Evolutionary conservation across 140 eudicot genomes (phyloP), one percentile per base, ranked within the genome.

Genomic region (Anethum foeniculum): DNA sequence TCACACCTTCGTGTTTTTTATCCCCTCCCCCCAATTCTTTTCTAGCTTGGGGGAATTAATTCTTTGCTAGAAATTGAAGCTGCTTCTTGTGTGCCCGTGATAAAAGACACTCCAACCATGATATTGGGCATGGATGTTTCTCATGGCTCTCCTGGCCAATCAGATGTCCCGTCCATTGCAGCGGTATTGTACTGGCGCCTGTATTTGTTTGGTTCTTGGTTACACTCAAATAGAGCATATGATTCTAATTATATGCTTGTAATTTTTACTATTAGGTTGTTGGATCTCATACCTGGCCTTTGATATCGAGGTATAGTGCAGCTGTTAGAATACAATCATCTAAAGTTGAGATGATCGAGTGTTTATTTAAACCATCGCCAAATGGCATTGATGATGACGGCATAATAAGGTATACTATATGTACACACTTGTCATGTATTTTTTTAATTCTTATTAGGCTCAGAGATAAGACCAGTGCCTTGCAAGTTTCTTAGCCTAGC

Each of bases 221-320:
- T 49, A 46, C 39, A 60, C 71, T 58, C 32, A 75, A 43, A 76
- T 76, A 75, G 81, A 65, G 48, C 62, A 73, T 79, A 48, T 64
- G 79, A 58, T 75, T 76, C 49, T 12, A 46, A 32, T 80, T 77
- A 9, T 39, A 19, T 46, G 4, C 48, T 58, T n/a, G 47, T 84
- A 76, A 47, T 49, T 56, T 43, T 48, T 30, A 38, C 41, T 51
- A 79, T 27, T 80, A 94, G 99, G 97, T 95, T 82, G 99, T 95
- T 84, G 99, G 99, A 49, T 95, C 99, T 44, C 86, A 76, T 46
- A 85, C 88, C 58, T 95, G 97, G 97, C 99, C 99, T 0, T 79
- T 88, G 54, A 89, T 95, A 81, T 95, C 99, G 81, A 91, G 92
- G 79, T 95, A 95, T 81, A 89, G 92, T 80, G 99, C 97, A 67